Conservation (phyloP, 495 filamentous ascomycete genomes). For the Podospora bellae-mahoneyi region DNA sequence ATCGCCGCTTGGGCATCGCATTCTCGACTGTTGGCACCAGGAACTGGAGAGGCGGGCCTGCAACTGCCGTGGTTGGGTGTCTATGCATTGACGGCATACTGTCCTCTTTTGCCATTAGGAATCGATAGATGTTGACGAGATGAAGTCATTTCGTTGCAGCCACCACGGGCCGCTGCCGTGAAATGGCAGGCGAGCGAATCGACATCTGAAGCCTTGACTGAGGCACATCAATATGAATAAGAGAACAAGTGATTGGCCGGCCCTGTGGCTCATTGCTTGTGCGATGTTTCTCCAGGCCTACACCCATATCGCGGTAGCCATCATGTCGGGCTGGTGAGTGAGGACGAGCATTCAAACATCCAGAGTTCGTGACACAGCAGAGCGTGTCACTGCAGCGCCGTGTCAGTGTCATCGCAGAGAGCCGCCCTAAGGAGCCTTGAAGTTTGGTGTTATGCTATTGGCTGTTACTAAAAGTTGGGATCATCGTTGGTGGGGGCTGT, state of each 20-base stretch:
- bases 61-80: not conserved
- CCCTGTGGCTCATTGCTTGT: not conserved
- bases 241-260: not conserved
- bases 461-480: not conserved
- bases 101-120: not conserved
- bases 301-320: not conserved
- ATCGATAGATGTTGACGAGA: not conserved
- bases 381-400: not conserved
- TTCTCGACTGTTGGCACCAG: slow-evolving; percentile 1
- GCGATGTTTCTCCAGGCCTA: not conserved
- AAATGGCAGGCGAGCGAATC: not conserved
- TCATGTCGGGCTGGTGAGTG: not conserved
- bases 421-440: not conserved
- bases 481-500: not conserved
- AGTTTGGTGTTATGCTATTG: not conserved
- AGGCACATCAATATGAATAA: not conserved
- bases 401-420: not conserved
- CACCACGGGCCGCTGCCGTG: not conserved
- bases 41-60: not conserved
- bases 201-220: not conserved
- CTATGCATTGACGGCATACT: slow-evolving; percentile 3
- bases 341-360: not conserved
- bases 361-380: not conserved
- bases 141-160: not conserved
- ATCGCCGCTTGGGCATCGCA: slow-evolving; percentile 2